Base-by-base conservation (phyloP, 2,329 filamentous ascomycete species). In the Cercospora citrullina region DNA sequence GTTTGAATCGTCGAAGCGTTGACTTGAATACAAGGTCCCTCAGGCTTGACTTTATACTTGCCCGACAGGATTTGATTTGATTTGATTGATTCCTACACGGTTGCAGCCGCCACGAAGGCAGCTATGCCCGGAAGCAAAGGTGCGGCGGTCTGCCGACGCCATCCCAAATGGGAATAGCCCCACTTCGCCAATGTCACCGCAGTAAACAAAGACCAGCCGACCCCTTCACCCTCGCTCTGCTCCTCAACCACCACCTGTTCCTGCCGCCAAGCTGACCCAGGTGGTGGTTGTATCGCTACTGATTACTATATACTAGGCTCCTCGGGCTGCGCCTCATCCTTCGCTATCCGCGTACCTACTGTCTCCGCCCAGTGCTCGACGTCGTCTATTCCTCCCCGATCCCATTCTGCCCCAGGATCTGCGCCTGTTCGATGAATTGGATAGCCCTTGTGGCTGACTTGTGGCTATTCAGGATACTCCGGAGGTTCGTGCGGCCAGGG, bases 391-490 rank as follows among this genome's bases (percentile, higher is more conserved):
- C 69, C 53, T 63, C 60, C 26, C 30, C 61, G 66, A 71, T 65
- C 57, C 66, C 63, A 59, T 59, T 65, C 48, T 68, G 64, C 64
- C 66, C 66, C 16, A 71, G 67, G 60, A 68, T 71, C 64, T 64
- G 60, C 26, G 26, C 26, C 26, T 28, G 5, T 28, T 28, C 26
- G 3, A 28, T 28, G 5, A 28, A 28, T 3, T 64, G 31, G 66
- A 70, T 66, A 53, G 66, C 62, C 67, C 62, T 70, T 33, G 26
- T 68, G 55, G 68, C 68, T 70, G 64, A 58, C 63, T 68, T 70
- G 59, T 61, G 63, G 66, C 66, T 68, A 26, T 55, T 70, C 26
- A 68, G 66, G 36, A 66, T 70, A 60, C 21, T 63, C 21, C 42
- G 63, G 60, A 70, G 65, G 42, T 66, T 55, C 58, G 21, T 71